phyloP scores from a whole-genome alignment of 345 rosid genomes.

The Tarenaya hassleriana region DNA sequence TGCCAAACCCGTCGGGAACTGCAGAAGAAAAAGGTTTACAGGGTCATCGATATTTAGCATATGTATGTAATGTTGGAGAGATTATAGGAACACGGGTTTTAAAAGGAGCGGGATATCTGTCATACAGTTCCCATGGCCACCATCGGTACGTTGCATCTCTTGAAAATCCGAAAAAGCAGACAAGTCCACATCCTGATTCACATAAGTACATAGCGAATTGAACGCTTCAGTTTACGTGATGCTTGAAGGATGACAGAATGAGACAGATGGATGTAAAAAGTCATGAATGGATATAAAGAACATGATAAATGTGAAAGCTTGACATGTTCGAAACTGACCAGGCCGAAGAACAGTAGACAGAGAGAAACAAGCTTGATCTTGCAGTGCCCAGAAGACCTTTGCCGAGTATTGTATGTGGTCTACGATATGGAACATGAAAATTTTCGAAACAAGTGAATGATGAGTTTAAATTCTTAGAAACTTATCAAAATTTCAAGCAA shows the following conservation, averaged over 20 bases:
- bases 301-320: not conserved
- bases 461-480: too few species aligned
- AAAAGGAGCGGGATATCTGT: not conserved
- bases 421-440: conserved; percentile 27
- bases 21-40: conserved; percentile 16
- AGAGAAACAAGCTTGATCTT: conserved; percentile 91
- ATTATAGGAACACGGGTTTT: not conserved
- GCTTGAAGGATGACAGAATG: not conserved
- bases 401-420: conserved; percentile 64
- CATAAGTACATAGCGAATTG: not conserved
- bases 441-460: conserved; percentile 2
- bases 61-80: conserved; percentile 5
- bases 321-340: conserved; percentile 45
- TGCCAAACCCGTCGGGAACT: conserved; percentile 85
- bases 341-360: conserved; percentile 83
- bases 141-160: conserved; percentile 67
- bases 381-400: conserved; percentile 84
- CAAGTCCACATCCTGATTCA: conserved; percentile 80
- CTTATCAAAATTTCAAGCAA: too few species aligned
- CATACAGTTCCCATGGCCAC: conserved; percentile 78
- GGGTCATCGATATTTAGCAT: not conserved
- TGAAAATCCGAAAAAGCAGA: conserved; percentile 66
- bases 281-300: not conserved
- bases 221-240: not conserved
- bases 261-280: not conserved